Evolutionary conservation across 148 eudicot genomes (phyloP), one percentile per base, ranked within the genome.

Genomic region (Rhododendron vialii): DNA sequence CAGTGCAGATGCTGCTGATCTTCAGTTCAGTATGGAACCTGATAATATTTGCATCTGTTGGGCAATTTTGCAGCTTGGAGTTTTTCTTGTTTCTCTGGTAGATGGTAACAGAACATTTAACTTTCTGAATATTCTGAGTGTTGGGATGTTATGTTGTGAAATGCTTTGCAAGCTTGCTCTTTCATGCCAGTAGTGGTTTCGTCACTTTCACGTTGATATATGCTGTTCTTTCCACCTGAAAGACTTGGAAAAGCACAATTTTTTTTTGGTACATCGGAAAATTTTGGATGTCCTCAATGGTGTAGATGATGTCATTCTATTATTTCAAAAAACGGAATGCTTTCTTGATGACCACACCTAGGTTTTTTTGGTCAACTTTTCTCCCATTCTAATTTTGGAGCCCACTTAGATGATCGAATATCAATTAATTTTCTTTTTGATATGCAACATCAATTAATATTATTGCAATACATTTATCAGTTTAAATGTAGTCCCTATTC

Each of bases 31-130:
- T 28, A 18, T 48, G 41, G 20, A 81, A 76, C 88, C 63, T 82
- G 26, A 74, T 76, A 47, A 50, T 9, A 41, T 86, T 86, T 82
- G 85, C 77, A 51, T 74, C 3, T 7, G 20, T 82, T 76, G 76
- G 76, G 20, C 76, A 71, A 71, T 71, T 71, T 71, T 71, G 76
- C 38, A 4, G 76, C 18, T 71, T 71, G 41, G 38, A 33, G 36
- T 71, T 71, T 71, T 71, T 33, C 14, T 71, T 4, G 76, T 30
- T 14, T 30, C 1, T 13, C 2, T 13, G 35, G 7, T 67, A 28
- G 13, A 65, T 69, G 35, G 75, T 69, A 26, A 28, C 36, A 69
- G 8, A 13, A 69, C 75, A 69, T 69, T 26, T 9, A 11, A 15
- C 74, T 67, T 28, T 67, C 35, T 10, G 33, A 69, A 69, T 69